Conservation (phyloP, 208 protist genomes). For the Wallacemonas sp. region DNA sequence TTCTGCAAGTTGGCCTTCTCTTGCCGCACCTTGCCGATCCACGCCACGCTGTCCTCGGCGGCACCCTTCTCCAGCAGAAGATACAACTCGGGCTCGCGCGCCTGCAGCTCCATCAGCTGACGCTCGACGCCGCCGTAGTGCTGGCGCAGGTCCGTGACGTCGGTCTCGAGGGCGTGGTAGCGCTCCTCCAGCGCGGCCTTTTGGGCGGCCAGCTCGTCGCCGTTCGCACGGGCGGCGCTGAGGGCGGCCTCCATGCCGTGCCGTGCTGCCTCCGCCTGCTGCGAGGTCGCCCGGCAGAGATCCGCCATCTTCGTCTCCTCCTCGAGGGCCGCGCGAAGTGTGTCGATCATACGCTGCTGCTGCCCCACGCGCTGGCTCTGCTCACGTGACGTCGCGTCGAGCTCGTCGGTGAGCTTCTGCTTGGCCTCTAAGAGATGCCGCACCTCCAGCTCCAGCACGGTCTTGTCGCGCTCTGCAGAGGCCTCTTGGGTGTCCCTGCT, state of each 20-base stretch:
- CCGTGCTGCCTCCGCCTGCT: constrained; percentile 35
- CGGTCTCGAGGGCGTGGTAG: constrained; percentile 35
- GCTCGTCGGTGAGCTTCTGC: constrained; percentile 37
- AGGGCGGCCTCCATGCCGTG: constrained; percentile 43
- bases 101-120: constrained; percentile 39
- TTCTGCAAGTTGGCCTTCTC: constrained; percentile 58
- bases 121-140: constrained; percentile 49
- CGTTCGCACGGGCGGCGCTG: constrained; percentile 22
- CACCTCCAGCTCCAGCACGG: constrained; percentile 30
- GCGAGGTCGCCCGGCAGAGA: constrained; percentile 36
- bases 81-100: constrained; percentile 51
- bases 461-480: constrained; percentile 26
- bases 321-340: constrained; percentile 52
- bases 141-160: constrained; percentile 49
- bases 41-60: constrained; percentile 36
- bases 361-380: constrained; percentile 59
- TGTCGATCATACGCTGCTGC: constrained; percentile 59
- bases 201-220: constrained; percentile 25
- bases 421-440: constrained; percentile 30
- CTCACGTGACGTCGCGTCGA: constrained; percentile 40
- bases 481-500: constrained; percentile 22
- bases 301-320: constrained; percentile 66
- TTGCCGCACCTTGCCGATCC: constrained; percentile 55
- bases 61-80: constrained; percentile 47
- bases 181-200: constrained; percentile 20